phyloP scores from a whole-genome alignment of 2,329 filamentous ascomycete genomes.

The Neurospora sp. region DNA sequence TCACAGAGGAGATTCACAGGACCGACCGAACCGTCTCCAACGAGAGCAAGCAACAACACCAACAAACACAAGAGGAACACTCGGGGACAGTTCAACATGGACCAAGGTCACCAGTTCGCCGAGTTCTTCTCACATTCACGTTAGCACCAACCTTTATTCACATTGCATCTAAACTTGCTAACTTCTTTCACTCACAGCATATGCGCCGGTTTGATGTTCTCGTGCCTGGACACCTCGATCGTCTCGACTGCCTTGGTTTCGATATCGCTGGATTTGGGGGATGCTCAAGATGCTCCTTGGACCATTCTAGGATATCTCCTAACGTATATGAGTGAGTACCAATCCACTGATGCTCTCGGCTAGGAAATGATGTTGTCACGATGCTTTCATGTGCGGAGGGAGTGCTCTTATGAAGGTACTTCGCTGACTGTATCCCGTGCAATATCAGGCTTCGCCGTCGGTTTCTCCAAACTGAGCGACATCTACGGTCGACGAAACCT shows the following conservation, averaged over 20 bases:
- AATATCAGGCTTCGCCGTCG: constrained; percentile 40
- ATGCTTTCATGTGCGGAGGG: not conserved
- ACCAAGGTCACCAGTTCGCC: not conserved
- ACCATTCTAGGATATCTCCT: constrained; percentile 45
- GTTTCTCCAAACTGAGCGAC: constrained; percentile 49
- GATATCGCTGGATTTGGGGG: constrained; percentile 40
- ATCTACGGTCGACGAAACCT: constrained; percentile 46
- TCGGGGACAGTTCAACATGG: not conserved
- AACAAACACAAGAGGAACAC: not conserved
- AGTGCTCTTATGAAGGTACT: not conserved
- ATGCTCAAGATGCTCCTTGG: constrained; percentile 44
- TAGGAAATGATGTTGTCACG: no score
- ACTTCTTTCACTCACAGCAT: constrained; percentile 27
- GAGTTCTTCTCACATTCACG: not conserved
- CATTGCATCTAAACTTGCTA: not conserved
- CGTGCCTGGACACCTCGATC: constrained; percentile 47
- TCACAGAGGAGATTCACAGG: not conserved
- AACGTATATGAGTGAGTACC: constrained; percentile 40
- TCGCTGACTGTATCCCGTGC: not conserved
- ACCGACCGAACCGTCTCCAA: not conserved
- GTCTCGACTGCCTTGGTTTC: constrained; percentile 48
- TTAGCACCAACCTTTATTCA: not conserved
- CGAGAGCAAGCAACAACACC: not conserved
- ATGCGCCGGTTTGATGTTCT: constrained; percentile 43
- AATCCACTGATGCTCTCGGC: no score